Base-by-base conservation (phyloP, 2,329 filamentous ascomycete genomes). In the Ambrosiella beaveri region DNA sequence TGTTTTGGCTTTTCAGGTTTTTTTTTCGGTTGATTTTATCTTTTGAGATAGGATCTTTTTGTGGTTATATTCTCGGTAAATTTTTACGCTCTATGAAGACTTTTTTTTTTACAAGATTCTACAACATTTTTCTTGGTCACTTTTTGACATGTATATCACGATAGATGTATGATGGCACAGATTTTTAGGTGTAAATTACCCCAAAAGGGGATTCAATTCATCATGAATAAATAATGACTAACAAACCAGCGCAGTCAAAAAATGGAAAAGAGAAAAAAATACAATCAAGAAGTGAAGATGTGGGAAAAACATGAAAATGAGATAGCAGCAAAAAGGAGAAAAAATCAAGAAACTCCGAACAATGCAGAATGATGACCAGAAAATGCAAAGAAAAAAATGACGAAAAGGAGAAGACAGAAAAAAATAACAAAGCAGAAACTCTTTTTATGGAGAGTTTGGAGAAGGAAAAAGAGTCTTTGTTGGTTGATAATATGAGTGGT, bases 161-260 rank as follows among this genome's bases (percentile, higher is more conserved):
- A 5, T 27, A 27, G 27, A 27, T 27, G 27, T 27, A 27, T 27
- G 9, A 12, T 27, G n/a, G n/a, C 7, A 47, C 44, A 47, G 11
- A 27, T 44, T 54, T 54, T 12, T 19, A 55, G 7, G 13, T 17
- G 40, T 15, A 44, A 44, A 55, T 51, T 12, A 19, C 37, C n/a
- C n/a, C 37, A 17, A 55, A 39, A 55, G 15, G 53, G 44, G 53
- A 44, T 44, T 55, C 12, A 44, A 55, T 44, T 55, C 44, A 55
- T 44, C 53, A 55, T 40, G 35, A 15, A 35, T 39, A 55, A 12
- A 44, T 35, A 55, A 55, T 41, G 53, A 55, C 38, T 27, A 55
- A 44, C 38, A 55, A 55, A 41, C 53, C 37, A 55, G 53, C 35
- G 38, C 38, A 35, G 38, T 41, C 39, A 44, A 40, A 44, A 17